These are phyloP conservation scores for Fusarium mexicanum DNA, from an alignment of 2,329 filamentous ascomycete species.

Conservation along the genomic window DNA sequence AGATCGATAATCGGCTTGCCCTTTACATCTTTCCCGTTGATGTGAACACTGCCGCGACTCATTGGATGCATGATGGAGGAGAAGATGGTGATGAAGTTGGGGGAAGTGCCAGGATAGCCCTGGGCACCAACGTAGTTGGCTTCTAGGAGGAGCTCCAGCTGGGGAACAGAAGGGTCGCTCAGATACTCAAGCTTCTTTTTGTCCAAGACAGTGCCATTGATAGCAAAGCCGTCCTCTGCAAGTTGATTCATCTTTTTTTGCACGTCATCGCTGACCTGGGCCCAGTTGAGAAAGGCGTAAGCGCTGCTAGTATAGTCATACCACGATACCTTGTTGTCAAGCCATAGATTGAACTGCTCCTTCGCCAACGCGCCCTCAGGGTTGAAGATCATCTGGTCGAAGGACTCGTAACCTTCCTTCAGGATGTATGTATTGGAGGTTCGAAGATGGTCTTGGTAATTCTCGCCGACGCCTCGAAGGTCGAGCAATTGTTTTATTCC, in stretches of 20 bases:
- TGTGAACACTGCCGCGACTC: neutral
- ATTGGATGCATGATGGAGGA: neutral
- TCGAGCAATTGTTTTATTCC: neutral
- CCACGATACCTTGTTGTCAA: neutral
- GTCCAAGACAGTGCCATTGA: neutral
- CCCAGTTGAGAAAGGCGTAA: neutral
- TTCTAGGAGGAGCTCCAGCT: neutral
- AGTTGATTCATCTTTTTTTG: neutral
- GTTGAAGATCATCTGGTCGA: neutral
- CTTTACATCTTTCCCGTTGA: neutral
- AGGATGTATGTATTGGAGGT: neutral
- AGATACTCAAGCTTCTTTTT: neutral
- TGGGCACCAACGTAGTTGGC: neutral
- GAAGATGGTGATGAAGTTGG: neutral
- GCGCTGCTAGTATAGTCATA: neutral
- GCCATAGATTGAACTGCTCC: neutral
- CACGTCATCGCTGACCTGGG: accelerated
- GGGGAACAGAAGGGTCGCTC: neutral
- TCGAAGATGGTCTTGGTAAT: neutral
- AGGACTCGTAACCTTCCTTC: neutral
- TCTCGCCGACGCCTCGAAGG: neutral
- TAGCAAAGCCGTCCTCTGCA: neutral
- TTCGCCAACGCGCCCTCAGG: accelerated
- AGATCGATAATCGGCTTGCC: neutral
- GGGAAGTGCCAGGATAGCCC: neutral